phyloP scores from a whole-genome alignment of 163 green algal species.

The Trebouxia gelatinosa region DNA sequence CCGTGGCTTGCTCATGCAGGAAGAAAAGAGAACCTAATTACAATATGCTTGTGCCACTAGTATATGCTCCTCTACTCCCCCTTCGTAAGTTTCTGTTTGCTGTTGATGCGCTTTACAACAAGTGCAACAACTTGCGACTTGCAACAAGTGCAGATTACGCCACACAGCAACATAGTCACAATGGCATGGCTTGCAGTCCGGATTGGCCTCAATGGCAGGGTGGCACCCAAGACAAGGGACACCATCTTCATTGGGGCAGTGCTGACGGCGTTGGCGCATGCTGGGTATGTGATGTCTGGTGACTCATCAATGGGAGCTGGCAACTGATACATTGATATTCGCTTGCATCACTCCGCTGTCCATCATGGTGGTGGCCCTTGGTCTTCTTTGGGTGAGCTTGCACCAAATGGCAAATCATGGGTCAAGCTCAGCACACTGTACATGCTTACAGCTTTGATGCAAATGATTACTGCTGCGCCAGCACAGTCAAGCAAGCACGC shows the following conservation, averaged over 20 bases:
- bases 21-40: slow-evolving; percentile 25
- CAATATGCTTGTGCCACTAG: neutral
- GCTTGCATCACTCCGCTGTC: too few relatives aligned
- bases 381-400: too few relatives aligned
- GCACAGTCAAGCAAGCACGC: too few relatives aligned
- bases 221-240: slow-evolving; percentile 21
- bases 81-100: neutral
- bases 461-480: too few relatives aligned
- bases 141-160: neutral
- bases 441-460: too few relatives aligned
- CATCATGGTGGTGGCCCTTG: too few relatives aligned
- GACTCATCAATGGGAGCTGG: slow-evolving; percentile 35
- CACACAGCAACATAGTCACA: neutral
- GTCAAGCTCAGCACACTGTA: too few relatives aligned
- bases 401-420: too few relatives aligned
- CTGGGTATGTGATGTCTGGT: slow-evolving; percentile 21
- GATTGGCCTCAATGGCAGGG: slow-evolving; percentile 23
- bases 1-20: too few relatives aligned
- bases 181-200: slow-evolving; percentile 13
- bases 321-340: slow-evolving; percentile 26
- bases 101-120: neutral
- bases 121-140: neutral
- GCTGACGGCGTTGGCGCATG: slow-evolving; percentile 8
- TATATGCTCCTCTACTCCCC: slow-evolving; percentile 13
- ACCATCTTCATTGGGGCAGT: slow-evolving; percentile 17